A percentile compares a stretch with the other conserved stretches of the same genome.
These are phyloP conservation scores for Millerozyma miso DNA, from an alignment of 805 yeast genomes.

Conservation along the genomic window DNA sequence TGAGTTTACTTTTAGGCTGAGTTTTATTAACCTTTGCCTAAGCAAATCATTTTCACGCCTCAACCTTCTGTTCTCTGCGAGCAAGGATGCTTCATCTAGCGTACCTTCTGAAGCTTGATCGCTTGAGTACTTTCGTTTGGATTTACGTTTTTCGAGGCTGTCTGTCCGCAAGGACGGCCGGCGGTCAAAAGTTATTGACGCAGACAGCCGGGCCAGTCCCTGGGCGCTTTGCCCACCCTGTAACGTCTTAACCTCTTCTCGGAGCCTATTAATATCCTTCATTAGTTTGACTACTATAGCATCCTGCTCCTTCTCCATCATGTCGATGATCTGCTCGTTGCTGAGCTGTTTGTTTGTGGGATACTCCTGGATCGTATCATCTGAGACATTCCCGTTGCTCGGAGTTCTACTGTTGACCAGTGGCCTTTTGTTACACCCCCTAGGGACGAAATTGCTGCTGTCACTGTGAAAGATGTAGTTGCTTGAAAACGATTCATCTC, in stretches of 20 bases:
- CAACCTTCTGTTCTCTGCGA: slow-evolving; percentile 10
- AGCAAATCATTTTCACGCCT: slow-evolving; percentile 7
- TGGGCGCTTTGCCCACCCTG: slow-evolving; percentile 9
- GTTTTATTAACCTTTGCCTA: slow-evolving; percentile 5
- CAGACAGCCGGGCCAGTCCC: not conserved
- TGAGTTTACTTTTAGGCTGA: slow-evolving; percentile 2
- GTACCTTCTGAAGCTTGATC: not conserved
- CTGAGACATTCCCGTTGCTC: not conserved
- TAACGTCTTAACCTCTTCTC: slow-evolving; percentile 48
- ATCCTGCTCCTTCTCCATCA: slow-evolving; percentile 73
- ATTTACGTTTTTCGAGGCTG: not conserved
- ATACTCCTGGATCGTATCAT: not conserved
- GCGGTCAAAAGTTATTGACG: not conserved
- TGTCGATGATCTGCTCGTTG: slow-evolving; percentile 49
- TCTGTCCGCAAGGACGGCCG: not conserved
- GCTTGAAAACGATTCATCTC: not conserved
- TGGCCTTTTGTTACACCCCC: not conserved
- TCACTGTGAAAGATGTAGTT: not conserved
- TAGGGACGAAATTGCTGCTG: not conserved
- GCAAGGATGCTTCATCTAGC: not conserved
- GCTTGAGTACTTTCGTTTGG: not conserved
- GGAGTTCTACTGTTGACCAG: not conserved
- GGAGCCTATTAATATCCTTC: slow-evolving; percentile 53
- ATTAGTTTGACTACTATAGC: slow-evolving; percentile 65
- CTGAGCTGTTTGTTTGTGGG: slow-evolving; percentile 15